Conservation (phyloP, 805 yeast species). For the Candida quercuum region DNA sequence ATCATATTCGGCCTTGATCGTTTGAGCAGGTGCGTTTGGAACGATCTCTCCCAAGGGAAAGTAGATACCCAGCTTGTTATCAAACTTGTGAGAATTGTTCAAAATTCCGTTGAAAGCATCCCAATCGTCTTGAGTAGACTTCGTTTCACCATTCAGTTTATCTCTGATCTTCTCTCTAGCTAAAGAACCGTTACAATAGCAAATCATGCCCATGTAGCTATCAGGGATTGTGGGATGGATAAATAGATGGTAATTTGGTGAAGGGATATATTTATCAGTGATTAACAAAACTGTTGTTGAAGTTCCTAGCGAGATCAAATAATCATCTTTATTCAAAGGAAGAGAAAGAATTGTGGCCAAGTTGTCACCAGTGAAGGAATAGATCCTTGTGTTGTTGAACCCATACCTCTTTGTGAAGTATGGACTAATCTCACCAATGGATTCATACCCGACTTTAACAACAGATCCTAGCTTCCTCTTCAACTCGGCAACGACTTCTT, state of each 20-base stretch:
- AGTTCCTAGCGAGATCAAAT: constrained; percentile 80
- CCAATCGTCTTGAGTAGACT: constrained; percentile 44
- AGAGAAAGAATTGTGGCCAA: constrained; percentile 81
- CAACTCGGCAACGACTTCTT: constrained; percentile 27
- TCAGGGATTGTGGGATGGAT: constrained; percentile 76
- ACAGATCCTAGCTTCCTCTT: constrained; percentile 49
- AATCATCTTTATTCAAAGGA: constrained; percentile 72
- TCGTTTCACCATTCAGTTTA: constrained; percentile 43
- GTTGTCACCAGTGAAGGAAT: constrained; percentile 87
- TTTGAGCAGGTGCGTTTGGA: constrained; percentile 70
- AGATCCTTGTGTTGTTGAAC: constrained; percentile 54
- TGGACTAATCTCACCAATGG: constrained; percentile 46
- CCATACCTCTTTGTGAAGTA: constrained; percentile 68
- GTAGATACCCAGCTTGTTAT: constrained; percentile 62
- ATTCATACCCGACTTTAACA: constrained; percentile 41
- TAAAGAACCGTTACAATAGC: constrained; percentile 86
- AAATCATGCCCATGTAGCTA: constrained; percentile 90
- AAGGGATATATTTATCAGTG: constrained; percentile 72
- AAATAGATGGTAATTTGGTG: constrained; percentile 79
- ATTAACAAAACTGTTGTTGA: constrained; percentile 85
- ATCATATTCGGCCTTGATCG: constrained; percentile 43
- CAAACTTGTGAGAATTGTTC: constrained; percentile 28
- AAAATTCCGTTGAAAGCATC: constrained; percentile 52
- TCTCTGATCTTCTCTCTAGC: constrained; percentile 79
- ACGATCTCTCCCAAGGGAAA: constrained; percentile 91